A percentile compares a stretch with the other conserved stretches of the same genome.
phyloP scores from a whole-genome alignment of 768 basidiomycete genomes.

The Mrakia hoshinonis region DNA sequence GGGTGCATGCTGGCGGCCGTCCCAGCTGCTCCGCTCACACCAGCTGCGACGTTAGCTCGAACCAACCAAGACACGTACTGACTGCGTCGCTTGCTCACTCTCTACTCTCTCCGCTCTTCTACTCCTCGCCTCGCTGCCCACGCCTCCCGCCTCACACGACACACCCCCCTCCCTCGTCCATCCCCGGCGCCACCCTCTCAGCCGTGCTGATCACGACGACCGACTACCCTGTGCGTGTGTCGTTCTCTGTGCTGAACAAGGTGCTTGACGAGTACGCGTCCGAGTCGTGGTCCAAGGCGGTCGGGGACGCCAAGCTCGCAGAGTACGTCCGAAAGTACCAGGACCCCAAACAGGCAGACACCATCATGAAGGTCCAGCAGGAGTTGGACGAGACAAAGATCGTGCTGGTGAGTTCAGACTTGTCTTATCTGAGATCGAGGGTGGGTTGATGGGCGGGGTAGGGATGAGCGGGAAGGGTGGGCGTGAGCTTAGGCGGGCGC shows the following conservation, averaged over 20 bases:
- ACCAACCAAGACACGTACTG: too few species aligned
- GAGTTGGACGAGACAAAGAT: constrained; percentile 99
- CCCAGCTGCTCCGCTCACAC: too few species aligned
- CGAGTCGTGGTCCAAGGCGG: constrained; percentile 29
- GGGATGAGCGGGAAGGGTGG: not conserved
- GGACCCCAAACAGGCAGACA: constrained; percentile 36
- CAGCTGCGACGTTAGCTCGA: too few species aligned
- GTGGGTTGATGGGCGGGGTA: not conserved
- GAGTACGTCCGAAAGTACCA: constrained; percentile 30
- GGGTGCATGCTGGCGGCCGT: too few species aligned
- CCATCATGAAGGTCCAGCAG: constrained; percentile 95
- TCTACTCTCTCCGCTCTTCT: too few species aligned
- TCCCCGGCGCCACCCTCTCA: constrained; percentile 36
- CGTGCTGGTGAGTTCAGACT: constrained; percentile 59
- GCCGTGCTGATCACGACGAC: constrained; percentile 88
- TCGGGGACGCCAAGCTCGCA: constrained; percentile 27
- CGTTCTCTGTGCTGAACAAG: constrained; percentile 89
- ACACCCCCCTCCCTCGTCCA: constrained; percentile 3
- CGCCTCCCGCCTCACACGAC: not conserved
- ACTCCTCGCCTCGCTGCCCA: not conserved
- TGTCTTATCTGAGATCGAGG: not conserved
- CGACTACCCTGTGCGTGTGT: constrained; percentile 93
- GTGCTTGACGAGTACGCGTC: constrained; percentile 82
- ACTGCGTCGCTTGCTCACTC: too few species aligned
- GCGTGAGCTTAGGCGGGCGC: too few species aligned